Evolutionary conservation across 2,329 filamentous ascomycete genomes (phyloP), one percentile per base, ranked within the genome.

Genomic region (Clarireedia monteithiana): DNA sequence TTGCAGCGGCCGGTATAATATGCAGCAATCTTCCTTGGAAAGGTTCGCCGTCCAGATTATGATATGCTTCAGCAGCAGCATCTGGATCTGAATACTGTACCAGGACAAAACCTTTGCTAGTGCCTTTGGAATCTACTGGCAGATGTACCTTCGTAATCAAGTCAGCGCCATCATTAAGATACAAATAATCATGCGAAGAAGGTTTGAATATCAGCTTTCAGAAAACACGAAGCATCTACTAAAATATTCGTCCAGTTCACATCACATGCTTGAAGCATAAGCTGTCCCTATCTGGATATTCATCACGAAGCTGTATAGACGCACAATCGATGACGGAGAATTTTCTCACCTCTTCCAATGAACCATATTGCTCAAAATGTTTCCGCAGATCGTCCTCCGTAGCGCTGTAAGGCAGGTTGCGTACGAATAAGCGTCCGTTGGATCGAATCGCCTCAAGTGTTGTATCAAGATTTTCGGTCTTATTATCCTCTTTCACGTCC

Each of bases 211-310:
- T 55, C 62, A 66, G 65, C 69, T 71, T 70, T 75, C 75, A 94
- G 90, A 84, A 81, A 77, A 78, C 74, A 86, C 90, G 85, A 91
- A 88, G 89, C 89, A 96, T 97, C 92, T 99, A 99, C 94, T 96
- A 99, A 96, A 95, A 96, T 94, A 88, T 82, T 89, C 85, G 91
- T 85, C 86, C 86, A 85, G 83, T 80, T 90, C 78, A 83, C 88
- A 91, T 95, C 91, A 97, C 78, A 78, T 90, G 88, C 89, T 75
- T 69, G 73, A 67, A 78, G 88, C 88, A 92, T 96, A 88, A 91
- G 92, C 84, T 97, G 94, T 97, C 94, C 94, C 94, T 97, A 97
- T 97, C 94, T 84, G 88, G 88, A 82, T 83, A 77, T 89, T 97
- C 92, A 97, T 97, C 94, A 92, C 81, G 73, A 75, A 77, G 78